Base-by-base conservation (phyloP, 192 early-diverging fungal species). In the Coemansia sp. region DNA sequence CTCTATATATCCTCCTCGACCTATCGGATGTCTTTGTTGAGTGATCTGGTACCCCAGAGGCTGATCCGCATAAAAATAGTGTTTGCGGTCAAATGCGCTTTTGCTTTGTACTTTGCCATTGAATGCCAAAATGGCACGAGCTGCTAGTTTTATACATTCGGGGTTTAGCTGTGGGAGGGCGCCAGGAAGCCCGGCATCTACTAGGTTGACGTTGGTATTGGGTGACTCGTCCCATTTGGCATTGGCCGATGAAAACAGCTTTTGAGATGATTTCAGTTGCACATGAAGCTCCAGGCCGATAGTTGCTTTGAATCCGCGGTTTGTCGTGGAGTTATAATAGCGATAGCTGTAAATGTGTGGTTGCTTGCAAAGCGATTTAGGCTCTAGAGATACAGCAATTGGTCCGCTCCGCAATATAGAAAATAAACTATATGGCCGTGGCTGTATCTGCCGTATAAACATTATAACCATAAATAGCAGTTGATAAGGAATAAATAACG, bases 31-130 rank as follows among this genome's bases (percentile, higher is more conserved):
- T 50, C 78, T 81, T 45, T 91, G 84, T 59, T 97, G 94, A 16
- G 94, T 97, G 59, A 97, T 94, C 75, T 97, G 94, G 68, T 93
- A 97, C 14, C 94, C 93, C 45, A 83, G 84, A 12, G 94, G 93
- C 57, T 93, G 78, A 74, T 97, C 94, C 3, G 87, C 83, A 65
- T 97, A 97, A 73, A 94, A 94, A 59, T 97, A 97, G 64, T 97
- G 94, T 63, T 97, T 95, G 42, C 94, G 84, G 52, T 95, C 94
- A 64, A 97, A 97, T 1, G 83, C 78, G 11, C 87, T 92, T 19
- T 50, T 21, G 5, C 21, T 56, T 46, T 91, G 83, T 21, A 95
- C 80, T 30, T 82, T 76, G 3, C 84, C 77, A 10, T 81, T 67
- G 23, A 97, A 59, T 0, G 87, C 88, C 26, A 94, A 68, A 0